Evolutionary conservation across 352 stramenopile genomes (phyloP).

Genomic region (Globisporangium perplexum): DNA sequence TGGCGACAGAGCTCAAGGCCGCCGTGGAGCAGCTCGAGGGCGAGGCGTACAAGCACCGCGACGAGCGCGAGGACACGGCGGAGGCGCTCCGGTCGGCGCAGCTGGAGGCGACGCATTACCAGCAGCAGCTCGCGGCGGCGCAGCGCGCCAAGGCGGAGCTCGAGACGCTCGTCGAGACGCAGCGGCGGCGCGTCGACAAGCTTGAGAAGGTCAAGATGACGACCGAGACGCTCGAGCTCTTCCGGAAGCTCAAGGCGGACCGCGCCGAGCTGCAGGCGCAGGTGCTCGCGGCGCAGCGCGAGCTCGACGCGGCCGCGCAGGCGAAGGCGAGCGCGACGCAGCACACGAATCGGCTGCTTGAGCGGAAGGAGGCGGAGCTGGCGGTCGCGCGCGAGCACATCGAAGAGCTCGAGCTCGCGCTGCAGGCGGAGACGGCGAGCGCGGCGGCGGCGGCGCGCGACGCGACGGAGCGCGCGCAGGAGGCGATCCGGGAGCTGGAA

Average conservation of each 20-base stretch:
- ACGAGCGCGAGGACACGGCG: slow-evolving; percentile 40
- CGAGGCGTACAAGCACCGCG: slow-evolving; percentile 35
- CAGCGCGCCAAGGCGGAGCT: slow-evolving; percentile 39
- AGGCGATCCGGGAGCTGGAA: slow-evolving; percentile 50
- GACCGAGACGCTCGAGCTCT: slow-evolving; percentile 59
- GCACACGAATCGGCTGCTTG: slow-evolving; percentile 7
- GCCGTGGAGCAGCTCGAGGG: slow-evolving; percentile 49
- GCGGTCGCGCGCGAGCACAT: slow-evolving; percentile 28
- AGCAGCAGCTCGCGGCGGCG: slow-evolving; percentile 35
- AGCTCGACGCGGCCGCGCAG: no score
- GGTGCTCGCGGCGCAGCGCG: slow-evolving; percentile 20
- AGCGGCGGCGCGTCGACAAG: slow-evolving; percentile 66
- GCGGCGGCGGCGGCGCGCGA: slow-evolving; percentile 14
- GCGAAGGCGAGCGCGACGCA: slow-evolving; percentile 11
- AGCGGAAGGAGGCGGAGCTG: slow-evolving; percentile 43
- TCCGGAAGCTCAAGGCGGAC: slow-evolving; percentile 60
- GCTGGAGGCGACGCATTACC: slow-evolving; percentile 44
- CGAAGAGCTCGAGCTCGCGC: slow-evolving; percentile 24
- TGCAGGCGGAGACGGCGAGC: slow-evolving; percentile 7
- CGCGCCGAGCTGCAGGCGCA: slow-evolving; percentile 40
- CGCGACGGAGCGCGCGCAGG: slow-evolving; percentile 42
- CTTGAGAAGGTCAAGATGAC: slow-evolving; percentile 85
- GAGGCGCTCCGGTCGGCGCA: slow-evolving; percentile 54
- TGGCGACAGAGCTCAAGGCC: slow-evolving; percentile 29
- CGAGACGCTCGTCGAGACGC: slow-evolving; percentile 38